Evolutionary conservation across 2,329 filamentous ascomycete species (phyloP), one percentile per base, ranked within the genome.

Genomic region (Sordariomycetes sp.): DNA sequence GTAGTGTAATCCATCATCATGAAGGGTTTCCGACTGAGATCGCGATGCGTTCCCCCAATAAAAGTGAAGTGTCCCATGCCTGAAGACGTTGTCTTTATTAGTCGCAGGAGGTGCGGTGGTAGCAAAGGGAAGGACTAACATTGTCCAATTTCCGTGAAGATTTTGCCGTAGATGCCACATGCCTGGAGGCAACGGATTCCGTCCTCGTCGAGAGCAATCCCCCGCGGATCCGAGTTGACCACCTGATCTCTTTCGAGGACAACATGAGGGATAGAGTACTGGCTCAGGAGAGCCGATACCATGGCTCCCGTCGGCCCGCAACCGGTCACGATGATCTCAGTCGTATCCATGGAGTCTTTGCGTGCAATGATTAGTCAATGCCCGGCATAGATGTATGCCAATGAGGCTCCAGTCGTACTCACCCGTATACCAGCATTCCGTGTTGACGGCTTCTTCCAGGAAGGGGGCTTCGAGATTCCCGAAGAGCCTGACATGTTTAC

Each of bases 401-500:
- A 48, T 48, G n/a, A 48, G 43, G 43, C 43, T 11, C n/a, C n/a
- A 22, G 43, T n/a, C 22, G 2, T n/a, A n/a, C n/a, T n/a, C n/a
- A n/a, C n/a, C n/a, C n/a, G n/a, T n/a, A n/a, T n/a, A n/a, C n/a
- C n/a, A n/a, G n/a, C n/a, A n/a, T n/a, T n/a, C n/a, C n/a, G 14
- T 37, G 14, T 14, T 37, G 34, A 37, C 14, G 14, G 14, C 7
- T 14, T 37, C 34, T 89, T 72, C 79, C 87, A 37, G 34, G 34
- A 37, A 37, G 34, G 34, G 14, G 34, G 34, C 14, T 37, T 37
- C 34, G 34, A 37, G 1, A 77, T 88, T 60, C 88, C 88, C 1
- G 79, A 81, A 65, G 87, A 83, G 62, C 89, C 89, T 0, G 78
- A 90, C 8, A 71, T 92, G 20, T 92, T 92, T 71, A 79, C 81